Evolutionary conservation across 176 grass and related monocot species (phyloP).

Genomic region (Tillandsia fasciculata): DNA sequence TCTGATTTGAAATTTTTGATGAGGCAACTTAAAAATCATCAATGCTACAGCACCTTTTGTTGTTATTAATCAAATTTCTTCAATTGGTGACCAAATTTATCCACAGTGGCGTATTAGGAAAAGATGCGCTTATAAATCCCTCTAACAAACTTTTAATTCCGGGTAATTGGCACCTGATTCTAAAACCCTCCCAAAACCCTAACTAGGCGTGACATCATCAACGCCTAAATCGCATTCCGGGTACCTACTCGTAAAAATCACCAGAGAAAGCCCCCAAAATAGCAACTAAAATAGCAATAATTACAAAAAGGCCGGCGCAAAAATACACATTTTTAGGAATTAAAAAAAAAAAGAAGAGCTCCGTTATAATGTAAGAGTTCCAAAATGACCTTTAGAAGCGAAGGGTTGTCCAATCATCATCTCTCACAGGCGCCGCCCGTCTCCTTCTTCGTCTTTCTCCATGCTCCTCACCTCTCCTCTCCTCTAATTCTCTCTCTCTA

Average conservation of each 20-base stretch:
- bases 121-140: too few species aligned
- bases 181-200: not conserved
- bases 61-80: too few species aligned
- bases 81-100: too few species aligned
- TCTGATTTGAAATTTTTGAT: too few species aligned
- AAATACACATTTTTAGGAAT: not conserved
- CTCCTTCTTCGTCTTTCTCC: constrained; percentile 3
- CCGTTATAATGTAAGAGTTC: constrained; percentile 10
- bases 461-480: constrained; percentile 13
- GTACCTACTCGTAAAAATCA: not conserved
- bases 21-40: too few species aligned
- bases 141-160: too few species aligned
- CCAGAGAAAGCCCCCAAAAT: not conserved
- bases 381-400: constrained; percentile 16
- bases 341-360: not conserved
- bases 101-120: too few species aligned
- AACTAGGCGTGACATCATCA: not conserved
- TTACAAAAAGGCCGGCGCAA: not conserved
- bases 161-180: too few species aligned
- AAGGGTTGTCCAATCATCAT: constrained; percentile 22
- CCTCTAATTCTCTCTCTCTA: constrained; percentile 11
- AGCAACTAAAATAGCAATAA: not conserved
- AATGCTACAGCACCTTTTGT: too few species aligned
- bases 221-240: not conserved
- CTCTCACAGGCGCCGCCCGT: constrained; percentile 1